Percentiles rank a stretch among this genome's conserved stretches.
phyloP scores from a whole-genome alignment of 768 basidiomycete species.

The Phaffia tasmanica region DNA sequence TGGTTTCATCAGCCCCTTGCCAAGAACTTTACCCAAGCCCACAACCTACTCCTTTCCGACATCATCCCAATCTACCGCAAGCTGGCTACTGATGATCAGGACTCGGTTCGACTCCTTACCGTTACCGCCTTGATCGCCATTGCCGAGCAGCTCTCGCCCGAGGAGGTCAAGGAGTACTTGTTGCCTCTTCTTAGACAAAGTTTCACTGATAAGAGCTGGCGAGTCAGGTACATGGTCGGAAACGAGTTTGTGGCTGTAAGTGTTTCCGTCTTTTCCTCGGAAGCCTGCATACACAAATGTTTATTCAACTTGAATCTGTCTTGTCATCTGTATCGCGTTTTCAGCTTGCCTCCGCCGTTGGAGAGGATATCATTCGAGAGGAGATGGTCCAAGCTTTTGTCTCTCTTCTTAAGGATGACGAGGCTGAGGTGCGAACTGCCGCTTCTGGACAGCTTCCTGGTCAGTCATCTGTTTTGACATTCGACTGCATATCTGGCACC shows the following conservation, averaged over 20 bases:
- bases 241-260: conserved; percentile 88
- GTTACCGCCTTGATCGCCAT: conserved; percentile 92
- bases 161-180: conserved; percentile 85
- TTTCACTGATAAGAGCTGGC: conserved; percentile 93
- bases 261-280: background rate
- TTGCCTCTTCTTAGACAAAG: conserved; percentile 76
- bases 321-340: background rate
- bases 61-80: conserved; percentile 84
- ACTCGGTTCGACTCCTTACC: conserved; percentile 88
- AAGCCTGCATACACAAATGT: background rate
- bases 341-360: conserved; percentile 82
- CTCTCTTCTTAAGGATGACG: conserved; percentile 89
- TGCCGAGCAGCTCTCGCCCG: conserved; percentile 65
- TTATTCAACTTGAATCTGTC: background rate
- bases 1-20: conserved; percentile 53
- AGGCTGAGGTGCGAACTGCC: conserved; percentile 95
- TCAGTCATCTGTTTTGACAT: conserved; percentile 36
- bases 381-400: conserved; percentile 90
- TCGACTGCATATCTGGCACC: background rate
- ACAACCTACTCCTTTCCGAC: conserved; percentile 66
- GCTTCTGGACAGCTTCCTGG: conserved; percentile 95
- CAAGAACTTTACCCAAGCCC: conserved; percentile 57
- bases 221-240: conserved; percentile 97
- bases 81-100: conserved; percentile 91
- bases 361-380: conserved; percentile 77